Percentiles rank a stretch among this genome's conserved stretches.
These are phyloP conservation scores for Panicum miliaceum DNA, from an alignment of 176 grass and related monocot genomes.

Conservation along the genomic window DNA sequence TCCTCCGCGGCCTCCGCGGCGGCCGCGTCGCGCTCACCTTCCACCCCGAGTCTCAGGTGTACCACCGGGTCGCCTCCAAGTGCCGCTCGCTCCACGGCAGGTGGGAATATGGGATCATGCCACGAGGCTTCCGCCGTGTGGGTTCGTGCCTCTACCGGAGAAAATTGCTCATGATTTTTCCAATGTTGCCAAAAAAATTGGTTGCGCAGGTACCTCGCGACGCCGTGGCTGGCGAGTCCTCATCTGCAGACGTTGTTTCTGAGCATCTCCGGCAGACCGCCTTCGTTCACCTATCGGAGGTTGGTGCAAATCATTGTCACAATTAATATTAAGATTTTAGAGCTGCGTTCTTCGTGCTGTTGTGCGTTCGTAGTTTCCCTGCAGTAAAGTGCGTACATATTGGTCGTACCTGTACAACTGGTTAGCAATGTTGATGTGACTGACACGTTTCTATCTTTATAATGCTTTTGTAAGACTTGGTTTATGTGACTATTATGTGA, in stretches of 20 bases:
- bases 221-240: slow-evolving; percentile 94
- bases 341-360: not conserved
- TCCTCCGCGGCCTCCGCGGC: slow-evolving; percentile 67
- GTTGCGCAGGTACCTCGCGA: slow-evolving; percentile 71
- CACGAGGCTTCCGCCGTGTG: not conserved
- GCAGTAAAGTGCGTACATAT: not conserved
- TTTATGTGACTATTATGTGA: slow-evolving; percentile 1
- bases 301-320: slow-evolving; percentile 25
- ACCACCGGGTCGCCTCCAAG: slow-evolving; percentile 71
- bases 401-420: slow-evolving; percentile 3
- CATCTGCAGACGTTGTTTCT: slow-evolving; percentile 93
- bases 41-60: slow-evolving; percentile 70
- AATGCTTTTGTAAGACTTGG: not conserved
- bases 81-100: slow-evolving; percentile 88
- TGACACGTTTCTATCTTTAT: not conserved
- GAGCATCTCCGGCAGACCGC: slow-evolving; percentile 66
- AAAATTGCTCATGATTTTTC: not conserved
- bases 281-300: slow-evolving; percentile 78
- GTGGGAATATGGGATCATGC: slow-evolving; percentile 30
- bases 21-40: slow-evolving; percentile 79
- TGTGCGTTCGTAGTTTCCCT: not conserved
- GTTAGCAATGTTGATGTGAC: not conserved
- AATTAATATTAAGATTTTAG: slow-evolving; percentile 2
- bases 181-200: not conserved
- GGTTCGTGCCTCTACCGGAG: not conserved